A percentile compares a stretch with the other conserved stretches of the same genome.
phyloP scores from a whole-genome alignment of 495 filamentous ascomycete species.

The Astrothelium macrocarpum region DNA sequence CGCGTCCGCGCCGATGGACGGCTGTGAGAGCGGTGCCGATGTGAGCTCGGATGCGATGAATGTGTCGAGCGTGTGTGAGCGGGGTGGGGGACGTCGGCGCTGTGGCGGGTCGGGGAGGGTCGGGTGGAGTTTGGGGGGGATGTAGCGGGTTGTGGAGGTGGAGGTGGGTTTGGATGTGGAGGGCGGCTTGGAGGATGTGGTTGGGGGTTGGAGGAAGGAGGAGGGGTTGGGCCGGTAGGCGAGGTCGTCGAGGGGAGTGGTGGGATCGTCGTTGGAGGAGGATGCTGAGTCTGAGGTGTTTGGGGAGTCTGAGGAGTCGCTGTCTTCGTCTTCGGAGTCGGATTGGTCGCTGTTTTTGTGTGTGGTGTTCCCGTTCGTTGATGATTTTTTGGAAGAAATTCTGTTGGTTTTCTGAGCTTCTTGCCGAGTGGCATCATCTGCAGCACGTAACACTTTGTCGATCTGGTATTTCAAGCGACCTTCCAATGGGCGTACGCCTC shows the following conservation, averaged over 20 bases:
- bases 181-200: slow-evolving; percentile 57
- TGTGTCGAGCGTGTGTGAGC: slow-evolving; percentile 75
- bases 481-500: slow-evolving; percentile 83
- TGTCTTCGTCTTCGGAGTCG: slow-evolving; percentile 79
- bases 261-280: not conserved
- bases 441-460: slow-evolving; percentile 76
- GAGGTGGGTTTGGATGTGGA: slow-evolving; percentile 72
- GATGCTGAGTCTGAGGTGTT: slow-evolving; percentile 63
- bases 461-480: slow-evolving; percentile 83
- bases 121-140: slow-evolving; percentile 59
- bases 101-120: slow-evolving; percentile 68
- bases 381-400: not conserved
- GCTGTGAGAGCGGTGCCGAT: slow-evolving; percentile 70
- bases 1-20: slow-evolving; percentile 50
- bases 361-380: slow-evolving; percentile 47
- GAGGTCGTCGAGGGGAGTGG: slow-evolving; percentile 39
- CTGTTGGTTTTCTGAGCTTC: not conserved
- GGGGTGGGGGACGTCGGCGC: slow-evolving; percentile 51
- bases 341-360: slow-evolving; percentile 57
- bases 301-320: slow-evolving; percentile 40
- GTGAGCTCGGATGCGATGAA: slow-evolving; percentile 73
- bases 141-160: slow-evolving; percentile 32
- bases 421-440: slow-evolving; percentile 50
- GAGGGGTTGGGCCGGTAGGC: slow-evolving; percentile 29
- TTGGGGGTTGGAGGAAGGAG: slow-evolving; percentile 10